Conservation (phyloP, 2,329 filamentous ascomycete genomes). For the Periconia sp. region DNA sequence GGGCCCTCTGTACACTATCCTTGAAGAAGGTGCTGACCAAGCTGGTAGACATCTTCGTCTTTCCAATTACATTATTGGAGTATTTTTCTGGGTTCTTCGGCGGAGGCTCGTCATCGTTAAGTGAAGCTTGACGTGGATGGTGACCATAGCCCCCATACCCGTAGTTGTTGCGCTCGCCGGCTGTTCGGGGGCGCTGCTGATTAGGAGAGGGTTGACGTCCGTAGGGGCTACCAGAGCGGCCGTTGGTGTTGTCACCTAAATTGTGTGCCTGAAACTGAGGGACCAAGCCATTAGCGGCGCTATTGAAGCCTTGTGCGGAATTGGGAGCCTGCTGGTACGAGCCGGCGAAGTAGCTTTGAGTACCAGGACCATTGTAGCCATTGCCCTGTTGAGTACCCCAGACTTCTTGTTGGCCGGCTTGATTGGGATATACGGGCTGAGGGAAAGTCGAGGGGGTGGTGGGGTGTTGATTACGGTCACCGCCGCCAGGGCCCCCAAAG, state of each 20-base stretch:
- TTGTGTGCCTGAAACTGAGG: constrained; percentile 97
- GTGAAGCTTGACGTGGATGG: constrained; percentile 60
- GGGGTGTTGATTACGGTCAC: constrained; percentile 45
- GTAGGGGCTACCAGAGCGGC: constrained; percentile 68
- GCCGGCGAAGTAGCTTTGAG: constrained; percentile 54
- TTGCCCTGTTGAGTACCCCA: constrained; percentile 55
- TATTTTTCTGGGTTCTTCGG: constrained; percentile 80
- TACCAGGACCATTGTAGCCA: constrained; percentile 34
- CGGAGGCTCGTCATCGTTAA: constrained; percentile 69
- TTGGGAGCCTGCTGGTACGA: constrained; percentile 56
- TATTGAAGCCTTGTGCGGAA: constrained; percentile 60
- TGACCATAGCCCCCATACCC: constrained; percentile 70
- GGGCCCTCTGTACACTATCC: constrained; percentile 93
- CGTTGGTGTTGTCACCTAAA: constrained; percentile 60
- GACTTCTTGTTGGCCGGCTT: constrained; percentile 63
- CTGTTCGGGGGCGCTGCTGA: constrained; percentile 79
- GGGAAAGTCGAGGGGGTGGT: constrained; percentile 94
- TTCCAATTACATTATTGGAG: constrained; percentile 81
- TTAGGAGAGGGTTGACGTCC: constrained; percentile 67
- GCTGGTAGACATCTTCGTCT: constrained; percentile 66
- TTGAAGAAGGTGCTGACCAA: constrained; percentile 85
- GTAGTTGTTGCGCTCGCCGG: constrained; percentile 59
- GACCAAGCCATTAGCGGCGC: constrained; percentile 86
- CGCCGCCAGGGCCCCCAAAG: constrained; percentile 34
- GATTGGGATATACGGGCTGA: constrained; percentile 75